Conservation (phyloP, 495 filamentous ascomycete genomes). For the Penicillium mononematosum region DNA sequence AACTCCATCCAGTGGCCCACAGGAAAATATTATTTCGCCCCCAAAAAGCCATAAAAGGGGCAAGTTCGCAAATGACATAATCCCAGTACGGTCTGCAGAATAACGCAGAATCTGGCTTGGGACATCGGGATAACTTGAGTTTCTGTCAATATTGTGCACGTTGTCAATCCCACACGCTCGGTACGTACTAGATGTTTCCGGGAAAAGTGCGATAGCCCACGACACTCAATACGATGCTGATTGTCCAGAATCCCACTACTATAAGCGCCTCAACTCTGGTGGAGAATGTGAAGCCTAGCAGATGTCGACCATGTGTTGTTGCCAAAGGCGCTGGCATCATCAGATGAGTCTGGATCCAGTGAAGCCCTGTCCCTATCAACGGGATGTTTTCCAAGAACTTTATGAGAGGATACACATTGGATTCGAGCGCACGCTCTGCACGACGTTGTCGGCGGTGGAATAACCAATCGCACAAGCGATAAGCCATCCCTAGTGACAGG, state of each 20-base stretch:
- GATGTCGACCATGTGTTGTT: slow-evolving; percentile 19
- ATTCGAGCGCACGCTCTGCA: slow-evolving; percentile 8
- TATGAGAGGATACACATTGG: slow-evolving; percentile 5
- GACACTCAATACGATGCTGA: slow-evolving; percentile 39
- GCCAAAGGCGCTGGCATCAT: slow-evolving; percentile 35
- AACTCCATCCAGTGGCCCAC: slow-evolving; percentile 56
- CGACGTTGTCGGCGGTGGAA: slow-evolving; percentile 4
- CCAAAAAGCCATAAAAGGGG: slow-evolving; percentile 53
- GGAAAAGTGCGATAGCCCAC: slow-evolving; percentile 38
- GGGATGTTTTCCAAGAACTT: neutral
- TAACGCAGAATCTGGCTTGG: slow-evolving; percentile 40
- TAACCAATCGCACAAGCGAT: slow-evolving; percentile 21
- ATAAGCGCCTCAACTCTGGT: slow-evolving; percentile 42
- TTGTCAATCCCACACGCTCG: neutral
- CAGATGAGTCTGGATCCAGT: slow-evolving; percentile 36
- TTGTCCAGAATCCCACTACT: slow-evolving; percentile 39
- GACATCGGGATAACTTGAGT: slow-evolving; percentile 35
- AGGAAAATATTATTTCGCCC: slow-evolving; percentile 56
- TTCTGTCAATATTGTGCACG: slow-evolving; percentile 12
- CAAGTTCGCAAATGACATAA: slow-evolving; percentile 52
- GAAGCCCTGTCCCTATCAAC: slow-evolving; percentile 11
- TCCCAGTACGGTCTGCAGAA: slow-evolving; percentile 52
- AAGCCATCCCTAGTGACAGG: slow-evolving; percentile 27
- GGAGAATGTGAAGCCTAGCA: slow-evolving; percentile 42
- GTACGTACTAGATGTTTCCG: slow-evolving; percentile 42